Evolutionary conservation across 331 rosid genomes (phyloP).

Genomic region (Acacia pycnantha): DNA sequence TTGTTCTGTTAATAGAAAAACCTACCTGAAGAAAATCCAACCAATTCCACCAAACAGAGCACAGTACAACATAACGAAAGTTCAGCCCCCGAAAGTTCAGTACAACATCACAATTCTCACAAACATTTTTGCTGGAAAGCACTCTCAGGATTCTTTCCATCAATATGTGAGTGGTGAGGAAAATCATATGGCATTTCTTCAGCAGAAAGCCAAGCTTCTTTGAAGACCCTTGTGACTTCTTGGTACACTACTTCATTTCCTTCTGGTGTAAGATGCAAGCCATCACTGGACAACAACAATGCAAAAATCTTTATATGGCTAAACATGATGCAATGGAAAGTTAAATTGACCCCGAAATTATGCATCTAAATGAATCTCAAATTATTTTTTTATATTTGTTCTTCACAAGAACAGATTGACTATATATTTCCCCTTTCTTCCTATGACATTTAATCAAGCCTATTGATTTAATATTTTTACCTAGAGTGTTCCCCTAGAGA

Average conservation of each 20-base stretch:
- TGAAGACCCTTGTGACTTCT: slow-evolving; percentile 67
- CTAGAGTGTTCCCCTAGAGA: neutral
- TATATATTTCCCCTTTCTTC: neutral
- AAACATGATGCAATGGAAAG: neutral
- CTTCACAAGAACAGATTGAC: neutral
- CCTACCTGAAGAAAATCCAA: slow-evolving; percentile 3
- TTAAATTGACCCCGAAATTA: neutral
- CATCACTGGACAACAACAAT: slow-evolving; percentile 59
- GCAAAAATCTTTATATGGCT: slow-evolving; percentile 15
- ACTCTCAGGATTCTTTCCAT: slow-evolving; percentile 55
- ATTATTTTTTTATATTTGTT: neutral
- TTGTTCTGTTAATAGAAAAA: neutral
- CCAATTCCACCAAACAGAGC: slow-evolving; percentile 15
- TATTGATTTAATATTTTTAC: neutral
- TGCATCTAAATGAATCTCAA: slow-evolving; percentile 8
- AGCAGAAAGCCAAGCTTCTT: slow-evolving; percentile 58
- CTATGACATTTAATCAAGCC: neutral
- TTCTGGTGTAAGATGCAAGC: slow-evolving; percentile 85
- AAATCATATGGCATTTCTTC: slow-evolving; percentile 73
- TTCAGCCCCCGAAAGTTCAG: no score
- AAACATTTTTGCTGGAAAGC: slow-evolving; percentile 60
- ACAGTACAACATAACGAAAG: neutral
- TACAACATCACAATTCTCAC: slow-evolving; percentile 45
- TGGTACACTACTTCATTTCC: slow-evolving; percentile 67
- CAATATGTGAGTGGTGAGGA: slow-evolving; percentile 79